Evolutionary conservation across 1,284 basidiomycete species (phyloP).

Genomic region (Wallemia ichthyophaga): DNA sequence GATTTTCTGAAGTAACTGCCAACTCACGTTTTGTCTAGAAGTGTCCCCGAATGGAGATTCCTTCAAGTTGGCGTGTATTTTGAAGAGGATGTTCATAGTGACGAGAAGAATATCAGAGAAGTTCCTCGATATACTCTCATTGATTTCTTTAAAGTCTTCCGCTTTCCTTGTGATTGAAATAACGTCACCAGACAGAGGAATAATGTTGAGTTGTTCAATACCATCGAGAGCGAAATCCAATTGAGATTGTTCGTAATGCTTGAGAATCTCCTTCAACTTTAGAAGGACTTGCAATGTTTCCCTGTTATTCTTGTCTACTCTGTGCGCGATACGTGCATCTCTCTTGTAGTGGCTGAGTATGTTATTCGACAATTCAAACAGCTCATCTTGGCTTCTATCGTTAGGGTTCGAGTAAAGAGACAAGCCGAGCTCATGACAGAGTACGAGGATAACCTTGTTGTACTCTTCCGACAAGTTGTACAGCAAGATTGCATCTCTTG

Average conservation of each 20-base stretch:
- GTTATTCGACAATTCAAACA: slow-evolving; percentile 48
- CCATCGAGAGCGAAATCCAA: slow-evolving; percentile 52
- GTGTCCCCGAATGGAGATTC: slow-evolving; percentile 37
- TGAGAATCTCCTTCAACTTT: slow-evolving; percentile 50
- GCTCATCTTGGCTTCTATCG: slow-evolving; percentile 31
- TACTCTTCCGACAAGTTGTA: slow-evolving; percentile 88
- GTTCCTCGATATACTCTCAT: slow-evolving; percentile 56
- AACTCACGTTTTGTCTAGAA: slow-evolving; percentile 38
- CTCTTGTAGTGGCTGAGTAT: slow-evolving; percentile 66
- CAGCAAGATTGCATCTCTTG: slow-evolving; percentile 71
- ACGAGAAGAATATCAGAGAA: slow-evolving; percentile 62
- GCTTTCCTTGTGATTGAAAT: slow-evolving; percentile 56
- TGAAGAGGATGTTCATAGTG: slow-evolving; percentile 76
- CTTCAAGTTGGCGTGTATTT: slow-evolving; percentile 45
- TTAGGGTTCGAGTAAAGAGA: slow-evolving; percentile 26
- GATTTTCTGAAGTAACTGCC: slow-evolving; percentile 2
- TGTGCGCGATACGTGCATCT: slow-evolving; percentile 38
- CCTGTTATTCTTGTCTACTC: slow-evolving; percentile 45
- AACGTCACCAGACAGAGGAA: slow-evolving; percentile 64
- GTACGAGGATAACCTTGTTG: slow-evolving; percentile 53
- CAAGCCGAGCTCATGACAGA: slow-evolving; percentile 68
- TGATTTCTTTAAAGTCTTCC: slow-evolving; percentile 70
- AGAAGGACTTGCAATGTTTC: slow-evolving; percentile 31
- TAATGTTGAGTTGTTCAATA: slow-evolving; percentile 61
- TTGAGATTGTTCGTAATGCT: slow-evolving; percentile 38